Conservation (phyloP, 495 filamentous ascomycete species). For the Tuber aestivum region DNA sequence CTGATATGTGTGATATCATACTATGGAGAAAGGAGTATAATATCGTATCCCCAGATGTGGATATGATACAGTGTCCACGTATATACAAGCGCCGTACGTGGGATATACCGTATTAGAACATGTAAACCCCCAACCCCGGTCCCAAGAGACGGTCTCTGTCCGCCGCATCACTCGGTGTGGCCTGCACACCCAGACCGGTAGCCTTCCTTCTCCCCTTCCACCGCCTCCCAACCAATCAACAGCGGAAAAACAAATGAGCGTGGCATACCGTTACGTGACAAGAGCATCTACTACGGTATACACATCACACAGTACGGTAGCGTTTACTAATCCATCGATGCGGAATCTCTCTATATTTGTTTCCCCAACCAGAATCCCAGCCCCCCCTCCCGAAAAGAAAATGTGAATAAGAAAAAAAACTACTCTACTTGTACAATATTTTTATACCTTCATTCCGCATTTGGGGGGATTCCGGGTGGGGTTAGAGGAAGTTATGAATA, state of each 20-base stretch:
- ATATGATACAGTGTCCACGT: conserved; percentile 1
- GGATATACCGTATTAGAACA: background rate
- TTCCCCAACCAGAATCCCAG: background rate
- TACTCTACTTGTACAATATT: too few relatives aligned
- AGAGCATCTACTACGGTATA: background rate
- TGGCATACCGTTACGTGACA: background rate
- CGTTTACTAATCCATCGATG: background rate
- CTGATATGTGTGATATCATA: too few relatives aligned
- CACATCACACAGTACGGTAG: too few relatives aligned
- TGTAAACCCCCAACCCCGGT: background rate
- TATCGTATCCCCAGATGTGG: background rate
- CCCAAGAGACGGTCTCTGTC: background rate
- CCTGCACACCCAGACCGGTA: background rate
- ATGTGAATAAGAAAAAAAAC: background rate
- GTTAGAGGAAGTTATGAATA: background rate
- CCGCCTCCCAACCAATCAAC: background rate
- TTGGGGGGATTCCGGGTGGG: background rate
- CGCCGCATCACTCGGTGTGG: background rate
- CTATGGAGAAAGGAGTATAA: background rate
- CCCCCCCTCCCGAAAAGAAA: background rate
- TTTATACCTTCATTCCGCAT: background rate
- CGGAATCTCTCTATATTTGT: background rate
- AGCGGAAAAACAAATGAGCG: background rate
- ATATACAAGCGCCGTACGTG: background rate
- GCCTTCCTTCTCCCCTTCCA: background rate